A percentile compares a stretch with the other conserved stretches of the same genome.
Evolutionary conservation across 805 yeast genomes (phyloP).

Genomic region (Candida broadrunensis): DNA sequence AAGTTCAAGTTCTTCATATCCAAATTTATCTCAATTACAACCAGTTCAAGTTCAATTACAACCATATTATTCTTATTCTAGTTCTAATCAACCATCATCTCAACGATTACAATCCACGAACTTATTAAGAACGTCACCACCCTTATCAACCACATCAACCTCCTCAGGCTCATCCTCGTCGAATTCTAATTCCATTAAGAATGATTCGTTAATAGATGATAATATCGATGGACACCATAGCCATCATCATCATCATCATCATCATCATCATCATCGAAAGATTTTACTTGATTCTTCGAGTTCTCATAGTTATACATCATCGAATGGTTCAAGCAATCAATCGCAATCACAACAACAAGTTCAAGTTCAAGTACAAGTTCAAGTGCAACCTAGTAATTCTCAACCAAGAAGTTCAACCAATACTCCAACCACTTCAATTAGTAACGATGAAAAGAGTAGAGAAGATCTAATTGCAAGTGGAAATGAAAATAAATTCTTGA

Average conservation of each 20-base stretch:
- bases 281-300: slow-evolving; percentile 1
- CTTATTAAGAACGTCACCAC: background rate
- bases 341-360: no score
- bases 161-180: background rate
- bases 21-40: background rate
- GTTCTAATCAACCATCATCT: background rate
- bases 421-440: slow-evolving; percentile 32
- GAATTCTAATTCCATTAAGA: background rate
- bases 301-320: slow-evolving; percentile 4
- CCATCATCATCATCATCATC: no score
- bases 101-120: background rate
- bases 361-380: no score
- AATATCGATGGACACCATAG: no score
- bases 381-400: background rate
- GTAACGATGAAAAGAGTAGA: slow-evolving; percentile 3
- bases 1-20: background rate
- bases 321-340: background rate
- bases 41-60: no score
- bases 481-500: background rate
- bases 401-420: slow-evolving; percentile 17
- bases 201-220: background rate
- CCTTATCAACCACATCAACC: background rate
- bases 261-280: no score
- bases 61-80: background rate
- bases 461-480: background rate